Evolutionary conservation across 2,329 filamentous ascomycete species (phyloP), one percentile per base, ranked within the genome.

Genomic region (Alternaria sp.): DNA sequence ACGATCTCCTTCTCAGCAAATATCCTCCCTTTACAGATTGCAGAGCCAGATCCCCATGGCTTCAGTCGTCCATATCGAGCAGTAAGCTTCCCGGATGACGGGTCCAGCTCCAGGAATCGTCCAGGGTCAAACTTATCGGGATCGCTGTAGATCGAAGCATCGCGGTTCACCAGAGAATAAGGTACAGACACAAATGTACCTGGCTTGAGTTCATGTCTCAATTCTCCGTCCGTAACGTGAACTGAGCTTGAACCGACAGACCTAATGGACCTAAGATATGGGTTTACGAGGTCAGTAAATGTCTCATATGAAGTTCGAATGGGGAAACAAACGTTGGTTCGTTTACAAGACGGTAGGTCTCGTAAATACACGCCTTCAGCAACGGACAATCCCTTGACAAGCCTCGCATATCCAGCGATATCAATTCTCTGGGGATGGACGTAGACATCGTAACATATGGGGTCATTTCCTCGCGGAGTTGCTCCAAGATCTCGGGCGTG

Each of bases 21-120:
- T 81, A 69, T 85, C 82, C 51, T 82, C 80, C 69, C 84, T 71
- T 86, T 86, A 64, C 84, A 86, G 67, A 84, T 84, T 58, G 70
- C 77, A 62, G 53, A 11, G 84, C 86, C 9, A 82, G 83, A n/a
- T 84, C 64, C 61, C 64, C 64, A 66, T n/a, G 64, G 64, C 33
- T 55, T 60, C 21, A 66, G 46, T 18, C 28, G 23, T 5, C 64
- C 64, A 43, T 66, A 66, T n/a, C 61, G 56, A 18, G 64, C 61
- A 25, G 57, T 41, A 20, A 46, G 50, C 47, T 44, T 49, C 3
- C 64, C 64, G 1, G 60, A 54, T n/a, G 23, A 56, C 20, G 25
- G 51, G 44, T 64, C 61, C 14, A 21, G 41, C 26, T 64, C 50
- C 18, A 66, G 28, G 41, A 66, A 66, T 21, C 64, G 56, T 6